Evolutionary conservation across 2,329 filamentous ascomycete species (phyloP).

Genomic region (Trichophyton equinum): DNA sequence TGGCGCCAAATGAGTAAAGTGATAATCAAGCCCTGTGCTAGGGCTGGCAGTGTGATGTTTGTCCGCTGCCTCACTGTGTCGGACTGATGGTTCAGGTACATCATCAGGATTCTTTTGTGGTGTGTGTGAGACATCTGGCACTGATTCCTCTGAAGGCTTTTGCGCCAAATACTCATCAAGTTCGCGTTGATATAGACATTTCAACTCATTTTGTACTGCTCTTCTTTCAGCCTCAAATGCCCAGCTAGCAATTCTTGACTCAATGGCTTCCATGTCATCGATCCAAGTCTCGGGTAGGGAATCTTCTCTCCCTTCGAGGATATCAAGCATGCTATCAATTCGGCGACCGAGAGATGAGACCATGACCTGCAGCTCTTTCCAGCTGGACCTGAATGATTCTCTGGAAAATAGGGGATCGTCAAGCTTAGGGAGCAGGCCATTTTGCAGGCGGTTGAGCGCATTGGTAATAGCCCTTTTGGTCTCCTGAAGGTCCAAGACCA

Average conservation of each 20-base stretch:
- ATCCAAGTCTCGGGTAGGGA: constrained; percentile 79
- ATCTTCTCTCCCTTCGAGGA: constrained; percentile 70
- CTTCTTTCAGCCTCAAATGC: constrained; percentile 61
- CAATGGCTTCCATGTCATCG: constrained; percentile 68
- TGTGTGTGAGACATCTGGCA: background rate
- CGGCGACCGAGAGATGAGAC: constrained; percentile 57
- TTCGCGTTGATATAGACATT: background rate
- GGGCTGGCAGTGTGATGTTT: background rate
- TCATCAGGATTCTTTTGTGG: background rate
- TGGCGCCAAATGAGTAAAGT: background rate
- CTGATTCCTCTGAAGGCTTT: background rate
- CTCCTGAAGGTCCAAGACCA: constrained; percentile 50
- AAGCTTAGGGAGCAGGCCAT: constrained; percentile 17
- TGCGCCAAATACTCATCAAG: background rate
- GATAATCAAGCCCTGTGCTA: background rate
- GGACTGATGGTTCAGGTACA: background rate
- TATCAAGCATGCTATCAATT: constrained; percentile 76
- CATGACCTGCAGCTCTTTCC: constrained; percentile 51
- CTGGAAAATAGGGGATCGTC: constrained; percentile 21
- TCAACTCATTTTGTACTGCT: constrained; percentile 52
- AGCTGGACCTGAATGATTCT: constrained; percentile 31
- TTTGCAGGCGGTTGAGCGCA: constrained; percentile 22
- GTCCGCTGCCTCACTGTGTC: background rate
- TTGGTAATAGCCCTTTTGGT: constrained; percentile 25
- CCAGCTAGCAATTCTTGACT: constrained; percentile 70